A percentile compares a stretch with the other conserved stretches of the same genome.
These are phyloP conservation scores for Candida hispaniensis DNA, from an alignment of 805 yeast genomes.

Conservation along the genomic window DNA sequence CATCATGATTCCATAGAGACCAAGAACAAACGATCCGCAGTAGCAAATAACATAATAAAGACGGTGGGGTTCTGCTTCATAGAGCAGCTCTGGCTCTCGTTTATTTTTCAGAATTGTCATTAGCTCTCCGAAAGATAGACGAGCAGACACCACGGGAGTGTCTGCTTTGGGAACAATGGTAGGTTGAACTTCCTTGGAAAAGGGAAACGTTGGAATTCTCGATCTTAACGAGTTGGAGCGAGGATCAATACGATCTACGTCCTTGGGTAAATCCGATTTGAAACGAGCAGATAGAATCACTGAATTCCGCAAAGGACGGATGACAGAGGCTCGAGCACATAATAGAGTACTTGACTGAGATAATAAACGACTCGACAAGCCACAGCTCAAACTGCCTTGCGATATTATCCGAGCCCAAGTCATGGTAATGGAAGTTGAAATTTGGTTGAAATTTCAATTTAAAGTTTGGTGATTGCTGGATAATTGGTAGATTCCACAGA, in stretches of 20 bases:
- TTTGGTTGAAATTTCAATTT: too few species aligned
- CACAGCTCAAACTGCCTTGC: too few species aligned
- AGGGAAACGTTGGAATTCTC: constrained; percentile 55
- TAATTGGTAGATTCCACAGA: too few species aligned
- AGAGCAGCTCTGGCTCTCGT: constrained; percentile 57
- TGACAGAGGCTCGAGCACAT: too few species aligned
- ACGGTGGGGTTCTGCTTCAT: constrained; percentile 76
- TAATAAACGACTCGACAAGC: too few species aligned
- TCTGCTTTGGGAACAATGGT: constrained; percentile 65
- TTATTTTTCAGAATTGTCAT: constrained; percentile 44
- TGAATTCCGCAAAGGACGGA: too few species aligned
- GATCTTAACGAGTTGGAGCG: constrained; percentile 28
- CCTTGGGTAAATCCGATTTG: constrained; percentile 10
- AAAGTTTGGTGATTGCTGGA: too few species aligned
- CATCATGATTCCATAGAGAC: constrained; percentile 50
- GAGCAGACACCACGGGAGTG: constrained; percentile 58
- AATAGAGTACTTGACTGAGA: too few species aligned
- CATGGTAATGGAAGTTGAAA: too few species aligned
- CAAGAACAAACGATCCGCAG: constrained; percentile 54
- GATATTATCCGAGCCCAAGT: too few species aligned
- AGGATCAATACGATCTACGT: constrained; percentile 12
- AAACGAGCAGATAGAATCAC: too few species aligned
- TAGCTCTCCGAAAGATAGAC: constrained; percentile 49
- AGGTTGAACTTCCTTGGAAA: constrained; percentile 53
- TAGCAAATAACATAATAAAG: constrained; percentile 61